Base-by-base conservation (phyloP, 371 early-diverging fungal species). In the Capniomyces stellatus region DNA sequence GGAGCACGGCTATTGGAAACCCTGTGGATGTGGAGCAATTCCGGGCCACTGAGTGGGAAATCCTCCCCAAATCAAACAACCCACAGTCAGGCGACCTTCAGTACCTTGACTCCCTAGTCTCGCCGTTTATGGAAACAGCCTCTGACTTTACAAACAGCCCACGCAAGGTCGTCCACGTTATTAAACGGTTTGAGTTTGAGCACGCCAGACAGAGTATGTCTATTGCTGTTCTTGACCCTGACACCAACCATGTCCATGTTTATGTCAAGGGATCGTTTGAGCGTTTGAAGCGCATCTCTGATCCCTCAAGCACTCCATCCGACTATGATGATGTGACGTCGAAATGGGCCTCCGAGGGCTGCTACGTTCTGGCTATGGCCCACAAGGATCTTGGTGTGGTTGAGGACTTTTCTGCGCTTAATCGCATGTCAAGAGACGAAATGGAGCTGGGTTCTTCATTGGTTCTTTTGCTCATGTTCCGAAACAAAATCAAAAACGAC, bases 11-110 rank as follows among this genome's bases (percentile, higher is more conserved):
- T 25, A 75, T 89, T 30, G 93, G 93, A 3, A 89, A 93, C 67
- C 84, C 85, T n/a, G 78, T 93, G 19, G 93, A 93, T 58, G 69
- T 89, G 21, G 88, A 86, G 60, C 79, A 88, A 82, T 86, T 91
- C 66, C 59, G 70, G 18, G 71, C 75, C 43, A 83, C 89, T 0
- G 58, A 65, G 19, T 69, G 70, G 27, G 43, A 62, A 44, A 35
- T 62, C 50, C 51, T 57, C 22, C 39, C 40, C 52, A 54, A 43
- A 1, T 58, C 54, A 22, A 46, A 60, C 8, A 15, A 44, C 15
- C 54, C 21, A 21, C 3, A 22, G 8, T 18, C 51, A 19, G 43
- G 56, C 2, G 52, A 29, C 1, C 54, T 61, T 8, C 65, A 25
- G 4, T 25, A 70, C 46, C 60, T 71, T 18, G 76, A 73, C 48